These are phyloP conservation scores for Lunasporangiospora selenospora DNA, from an alignment of 192 early-diverging fungal species.

Conservation along the genomic window DNA sequence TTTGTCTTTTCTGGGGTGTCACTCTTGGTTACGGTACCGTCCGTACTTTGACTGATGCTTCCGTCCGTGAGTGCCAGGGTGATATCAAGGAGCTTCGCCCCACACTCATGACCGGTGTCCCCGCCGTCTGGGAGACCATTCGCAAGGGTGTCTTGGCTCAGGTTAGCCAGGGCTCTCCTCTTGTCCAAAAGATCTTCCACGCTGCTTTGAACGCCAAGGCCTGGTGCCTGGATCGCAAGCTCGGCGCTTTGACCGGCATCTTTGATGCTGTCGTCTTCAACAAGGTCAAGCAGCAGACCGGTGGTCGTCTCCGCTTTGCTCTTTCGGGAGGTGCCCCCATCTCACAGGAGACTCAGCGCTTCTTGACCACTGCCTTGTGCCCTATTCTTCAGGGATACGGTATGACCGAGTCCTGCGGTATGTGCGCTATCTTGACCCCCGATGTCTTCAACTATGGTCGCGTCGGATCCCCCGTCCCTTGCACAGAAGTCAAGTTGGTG, in stretches of 20 bases:
- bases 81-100: constrained; percentile 79
- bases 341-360: constrained; percentile 83
- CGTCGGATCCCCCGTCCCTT: constrained; percentile 80
- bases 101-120: constrained; percentile 83
- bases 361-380: constrained; percentile 78
- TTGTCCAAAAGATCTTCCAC: constrained; percentile 75
- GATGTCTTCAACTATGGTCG: constrained; percentile 63
- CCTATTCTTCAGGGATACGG: constrained; percentile 91
- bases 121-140: constrained; percentile 88
- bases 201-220: constrained; percentile 79
- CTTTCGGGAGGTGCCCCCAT: constrained; percentile 92
- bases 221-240: constrained; percentile 59
- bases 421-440: constrained; percentile 72
- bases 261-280: constrained; percentile 85
- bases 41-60: constrained; percentile 74
- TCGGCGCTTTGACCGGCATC: constrained; percentile 69
- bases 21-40: constrained; percentile 71
- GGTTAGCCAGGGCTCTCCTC: constrained; percentile 56
- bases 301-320: constrained; percentile 83
- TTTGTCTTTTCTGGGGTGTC: constrained; percentile 71
- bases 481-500: constrained; percentile 82
- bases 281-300: constrained; percentile 81
- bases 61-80: constrained; percentile 69
- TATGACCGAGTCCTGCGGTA: constrained; percentile 82
- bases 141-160: constrained; percentile 82